Evolutionary conservation across 305 asterid species (phyloP), one percentile per base, ranked within the genome.

Genomic region (Solanum chacoense): DNA sequence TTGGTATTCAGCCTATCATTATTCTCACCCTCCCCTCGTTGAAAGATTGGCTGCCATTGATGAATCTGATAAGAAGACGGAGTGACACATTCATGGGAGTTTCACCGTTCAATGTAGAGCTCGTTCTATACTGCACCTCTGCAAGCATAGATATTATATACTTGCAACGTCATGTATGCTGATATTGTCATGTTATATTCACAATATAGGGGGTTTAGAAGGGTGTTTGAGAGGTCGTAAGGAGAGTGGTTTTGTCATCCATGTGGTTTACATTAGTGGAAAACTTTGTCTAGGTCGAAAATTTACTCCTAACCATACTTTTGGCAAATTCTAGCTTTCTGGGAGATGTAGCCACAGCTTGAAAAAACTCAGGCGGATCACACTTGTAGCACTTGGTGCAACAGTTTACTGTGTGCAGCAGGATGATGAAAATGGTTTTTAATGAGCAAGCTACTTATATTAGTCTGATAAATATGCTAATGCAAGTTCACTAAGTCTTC

Each of bases 1-100:
- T 59, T 96, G 98, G 99, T 96, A 96, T 90, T 98, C 99, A 8
- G 99, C 99, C 37, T 98, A 98, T 91, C 99, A 98, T 92, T 95
- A 95, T 86, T 98, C 99, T n/a, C 99, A 98, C 90, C 99, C 99
- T 88, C 99, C 98, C 20, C 93, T 98, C 32, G 99, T 98, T 26
- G 99, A 98, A 89, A 94, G 99, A 88, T 90, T 98, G 92, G 95
- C 98, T 71, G 99, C 99, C 36, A 93, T 98, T 28, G 99, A 98
- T 32, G 90, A 92, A 88, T 75, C 94, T n/a, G 97, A 94, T 28
- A 98, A 98, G 89, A 98, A 98, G 96, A 87, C 95, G 1, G 95
- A 96, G 89, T 97, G 94, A 94, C 34, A 75, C 55, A 73, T 73
- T 42, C 28, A 13, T 16, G 79, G 84, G 73, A 74, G 80, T 36